phyloP scores from a whole-genome alignment of 768 basidiomycete genomes.

The Pleurotus pulmonarius region DNA sequence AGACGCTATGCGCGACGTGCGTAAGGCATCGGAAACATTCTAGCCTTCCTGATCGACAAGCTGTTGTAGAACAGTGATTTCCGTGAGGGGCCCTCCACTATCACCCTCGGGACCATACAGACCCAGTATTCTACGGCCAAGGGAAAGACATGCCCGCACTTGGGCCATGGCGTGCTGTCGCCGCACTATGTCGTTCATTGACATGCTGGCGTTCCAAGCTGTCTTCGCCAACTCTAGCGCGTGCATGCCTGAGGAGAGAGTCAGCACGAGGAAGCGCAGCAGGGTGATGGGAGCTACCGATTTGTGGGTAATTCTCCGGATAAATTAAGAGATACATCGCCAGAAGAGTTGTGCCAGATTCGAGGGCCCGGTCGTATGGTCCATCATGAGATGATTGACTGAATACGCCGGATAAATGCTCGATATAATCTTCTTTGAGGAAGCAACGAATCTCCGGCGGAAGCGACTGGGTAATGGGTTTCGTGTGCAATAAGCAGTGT shows the following conservation, averaged over 20 bases:
- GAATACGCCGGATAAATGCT: conserved; percentile 57
- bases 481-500: conserved; percentile 16
- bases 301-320: conserved; percentile 78
- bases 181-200: conserved; percentile 11
- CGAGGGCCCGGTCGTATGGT: conserved; percentile 45
- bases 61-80: conserved; percentile 41
- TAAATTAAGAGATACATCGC: conserved; percentile 70
- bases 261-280: neutral
- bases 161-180: conserved; percentile 23
- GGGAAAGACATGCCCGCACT: conserved; percentile 19
- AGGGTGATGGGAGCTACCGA: conserved; percentile 42
- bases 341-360: conserved; percentile 53
- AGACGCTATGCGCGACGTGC: neutral
- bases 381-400: conserved; percentile 70
- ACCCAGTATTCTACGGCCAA: conserved; percentile 37
- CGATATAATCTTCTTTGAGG: conserved; percentile 58
- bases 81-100: conserved; percentile 52
- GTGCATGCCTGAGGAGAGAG: conserved; percentile 60
- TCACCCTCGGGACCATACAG: conserved; percentile 65
- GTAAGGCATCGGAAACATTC: neutral
- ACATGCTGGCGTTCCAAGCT: conserved; percentile 60
- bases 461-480: conserved; percentile 20
- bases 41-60: conserved; percentile 28
- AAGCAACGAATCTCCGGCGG: conserved; percentile 38
- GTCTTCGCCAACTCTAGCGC: conserved; percentile 74